These are phyloP conservation scores for Nakaseomyces nivariensis DNA, from an alignment of 1,139 yeast genomes.

Conservation along the genomic window DNA sequence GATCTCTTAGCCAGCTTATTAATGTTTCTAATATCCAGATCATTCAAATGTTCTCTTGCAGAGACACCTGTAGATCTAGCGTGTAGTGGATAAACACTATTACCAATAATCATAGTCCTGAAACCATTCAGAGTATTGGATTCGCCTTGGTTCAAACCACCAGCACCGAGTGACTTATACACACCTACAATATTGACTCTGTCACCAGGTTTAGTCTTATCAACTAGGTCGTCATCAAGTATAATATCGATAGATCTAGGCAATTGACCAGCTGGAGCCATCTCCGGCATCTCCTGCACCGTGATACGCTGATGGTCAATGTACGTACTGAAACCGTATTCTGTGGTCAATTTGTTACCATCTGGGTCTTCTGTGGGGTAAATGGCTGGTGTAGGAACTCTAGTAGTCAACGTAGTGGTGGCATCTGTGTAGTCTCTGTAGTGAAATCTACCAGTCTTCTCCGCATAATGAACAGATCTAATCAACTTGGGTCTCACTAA, in stretches of 20 bases:
- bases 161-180: conserved; percentile 84
- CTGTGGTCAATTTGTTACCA: conserved; percentile 80
- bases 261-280: conserved; percentile 96
- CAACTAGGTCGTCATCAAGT: conserved; percentile 90
- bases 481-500: conserved; percentile 86
- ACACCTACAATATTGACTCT: conserved; percentile 92
- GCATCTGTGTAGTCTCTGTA: conserved; percentile 90
- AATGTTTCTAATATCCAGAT: conserved; percentile 77
- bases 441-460: conserved; percentile 70
- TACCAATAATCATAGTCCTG: conserved; percentile 72
- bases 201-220: conserved; percentile 90
- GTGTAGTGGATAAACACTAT: conserved; percentile 80
- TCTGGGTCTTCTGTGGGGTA: conserved; percentile 92
- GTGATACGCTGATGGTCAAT: conserved; percentile 90
- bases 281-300: conserved; percentile 96
- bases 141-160: conserved; percentile 30
- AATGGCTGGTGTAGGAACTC: conserved; percentile 67
- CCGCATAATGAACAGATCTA: conserved; percentile 90
- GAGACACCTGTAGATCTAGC: conserved; percentile 83
- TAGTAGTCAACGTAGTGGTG: conserved; percentile 69
- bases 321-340: conserved; percentile 87
- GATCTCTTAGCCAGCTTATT: conserved; percentile 61
- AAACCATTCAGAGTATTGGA: conserved; percentile 58
- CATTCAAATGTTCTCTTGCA: conserved; percentile 66
- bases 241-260: conserved; percentile 89